Conservation (phyloP, 2,329 filamentous ascomycete genomes). For the Alternaria triticina region DNA sequence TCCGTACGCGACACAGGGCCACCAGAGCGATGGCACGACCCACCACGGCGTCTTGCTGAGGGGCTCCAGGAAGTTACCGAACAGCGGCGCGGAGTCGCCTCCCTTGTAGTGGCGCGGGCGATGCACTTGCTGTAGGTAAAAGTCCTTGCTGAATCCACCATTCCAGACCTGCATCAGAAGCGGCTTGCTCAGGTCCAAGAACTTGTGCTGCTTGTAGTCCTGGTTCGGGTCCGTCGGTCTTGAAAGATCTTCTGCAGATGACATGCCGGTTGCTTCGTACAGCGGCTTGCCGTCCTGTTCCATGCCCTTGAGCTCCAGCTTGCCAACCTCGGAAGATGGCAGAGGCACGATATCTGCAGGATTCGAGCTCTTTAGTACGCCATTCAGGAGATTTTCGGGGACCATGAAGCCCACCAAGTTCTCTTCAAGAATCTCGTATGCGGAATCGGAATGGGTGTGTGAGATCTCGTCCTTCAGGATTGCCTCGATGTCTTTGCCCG, state of each 20-base stretch:
- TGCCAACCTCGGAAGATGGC: constrained; percentile 57
- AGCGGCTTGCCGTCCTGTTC: constrained; percentile 54
- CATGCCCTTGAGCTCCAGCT: constrained; percentile 58
- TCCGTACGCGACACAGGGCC: constrained; percentile 79
- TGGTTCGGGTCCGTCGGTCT: constrained; percentile 77
- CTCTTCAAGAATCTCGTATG: constrained; percentile 95
- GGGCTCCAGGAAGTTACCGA: constrained; percentile 99
- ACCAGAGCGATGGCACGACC: constrained; percentile 82
- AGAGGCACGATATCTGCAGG: constrained; percentile 61
- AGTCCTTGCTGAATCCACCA: constrained; percentile 89
- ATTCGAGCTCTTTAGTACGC: constrained; percentile 55
- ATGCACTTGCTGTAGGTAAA: constrained; percentile 96
- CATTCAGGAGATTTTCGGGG: constrained; percentile 62
- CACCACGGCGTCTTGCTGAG: constrained; percentile 95
- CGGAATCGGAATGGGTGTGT: constrained; percentile 85
- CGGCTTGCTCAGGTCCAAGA: constrained; percentile 85
- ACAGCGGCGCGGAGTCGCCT: constrained; percentile 88
- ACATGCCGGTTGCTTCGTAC: constrained; percentile 79
- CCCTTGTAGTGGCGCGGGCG: constrained; percentile 95
- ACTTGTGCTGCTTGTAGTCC: constrained; percentile 92
- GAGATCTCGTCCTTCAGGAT: constrained; percentile 85
- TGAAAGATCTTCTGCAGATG: constrained; percentile 82
- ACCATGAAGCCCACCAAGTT: constrained; percentile 81
- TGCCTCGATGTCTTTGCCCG: constrained; percentile 80
- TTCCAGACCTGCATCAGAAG: constrained; percentile 87